Evolutionary conservation across 345 rosid species (phyloP).

Genomic region (Noccaea bulbosa): DNA sequence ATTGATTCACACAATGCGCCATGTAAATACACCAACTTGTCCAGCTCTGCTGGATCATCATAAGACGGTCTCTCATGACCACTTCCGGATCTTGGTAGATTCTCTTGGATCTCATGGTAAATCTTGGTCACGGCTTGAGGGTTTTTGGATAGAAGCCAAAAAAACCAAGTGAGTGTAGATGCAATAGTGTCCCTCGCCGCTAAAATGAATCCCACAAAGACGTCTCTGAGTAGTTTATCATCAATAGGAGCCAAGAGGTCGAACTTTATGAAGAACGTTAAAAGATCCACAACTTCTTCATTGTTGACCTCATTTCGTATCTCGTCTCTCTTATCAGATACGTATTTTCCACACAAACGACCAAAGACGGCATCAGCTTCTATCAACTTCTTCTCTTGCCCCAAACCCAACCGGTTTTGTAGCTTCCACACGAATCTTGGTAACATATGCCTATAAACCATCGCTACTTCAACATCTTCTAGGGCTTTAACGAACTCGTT

Average conservation of each 20-base stretch:
- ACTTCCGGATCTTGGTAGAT: slow-evolving; percentile 12
- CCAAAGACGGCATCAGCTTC: slow-evolving; percentile 31
- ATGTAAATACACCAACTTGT: slow-evolving; percentile 41
- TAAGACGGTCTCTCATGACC: slow-evolving; percentile 12
- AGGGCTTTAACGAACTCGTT: slow-evolving; percentile 30
- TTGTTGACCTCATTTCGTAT: not conserved
- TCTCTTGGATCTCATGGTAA: slow-evolving; percentile 43
- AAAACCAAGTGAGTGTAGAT: slow-evolving; percentile 50
- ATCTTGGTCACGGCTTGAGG: slow-evolving; percentile 45
- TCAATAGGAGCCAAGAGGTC: slow-evolving; percentile 10
- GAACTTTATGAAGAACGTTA: slow-evolving; percentile 44
- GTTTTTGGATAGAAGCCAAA: slow-evolving; percentile 50
- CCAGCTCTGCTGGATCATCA: slow-evolving; percentile 15
- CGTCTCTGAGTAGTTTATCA: slow-evolving; percentile 52
- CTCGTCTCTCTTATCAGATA: slow-evolving; percentile 41
- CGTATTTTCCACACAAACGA: slow-evolving; percentile 13
- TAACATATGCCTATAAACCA: slow-evolving; percentile 1
- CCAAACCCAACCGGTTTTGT: slow-evolving; percentile 36
- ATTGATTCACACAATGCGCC: slow-evolving; percentile 45
- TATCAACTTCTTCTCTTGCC: slow-evolving; percentile 45
- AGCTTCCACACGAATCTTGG: slow-evolving; percentile 24
- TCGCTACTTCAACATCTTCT: slow-evolving; percentile 37
- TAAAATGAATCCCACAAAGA: slow-evolving; percentile 44
- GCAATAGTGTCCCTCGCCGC: slow-evolving; percentile 51
- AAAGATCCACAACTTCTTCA: slow-evolving; percentile 36